Conservation (phyloP, 148 eudicot genomes). For the Vaccinium vitisidaea region DNA sequence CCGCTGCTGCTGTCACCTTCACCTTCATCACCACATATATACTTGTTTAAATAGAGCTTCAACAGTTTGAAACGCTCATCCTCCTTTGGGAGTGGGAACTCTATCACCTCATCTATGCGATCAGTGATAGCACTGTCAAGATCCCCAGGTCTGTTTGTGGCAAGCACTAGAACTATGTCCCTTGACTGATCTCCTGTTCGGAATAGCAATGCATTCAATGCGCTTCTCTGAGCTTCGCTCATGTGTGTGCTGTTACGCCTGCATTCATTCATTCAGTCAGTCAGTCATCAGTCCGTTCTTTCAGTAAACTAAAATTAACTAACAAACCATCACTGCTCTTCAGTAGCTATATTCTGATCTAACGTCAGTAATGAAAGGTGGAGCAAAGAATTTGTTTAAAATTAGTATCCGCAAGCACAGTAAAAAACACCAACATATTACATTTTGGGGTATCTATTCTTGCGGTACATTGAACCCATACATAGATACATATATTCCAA, state of each 20-base stretch:
- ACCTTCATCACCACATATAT: constrained; percentile 38
- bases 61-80: constrained; percentile 86
- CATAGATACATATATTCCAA: neutral
- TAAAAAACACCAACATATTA: neutral
- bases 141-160: constrained; percentile 92
- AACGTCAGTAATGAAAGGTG: neutral
- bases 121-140: constrained; percentile 91
- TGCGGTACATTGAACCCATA: neutral
- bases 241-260: constrained; percentile 91
- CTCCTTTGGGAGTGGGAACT: constrained; percentile 88
- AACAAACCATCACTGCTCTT: neutral
- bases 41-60: constrained; percentile 74
- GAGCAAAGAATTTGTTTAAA: neutral
- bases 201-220: constrained; percentile 86
- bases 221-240: constrained; percentile 98
- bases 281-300: neutral
- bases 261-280: constrained; percentile 12
- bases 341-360: neutral
- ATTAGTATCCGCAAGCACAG: neutral
- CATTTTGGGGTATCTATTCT: neutral
- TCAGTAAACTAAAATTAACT: neutral
- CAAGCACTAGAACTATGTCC: constrained; percentile 92
- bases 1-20: constrained; percentile 8
- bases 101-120: constrained; percentile 90
- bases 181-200: constrained; percentile 96